A percentile compares a stretch with the other conserved stretches of the same genome.
These are phyloP conservation scores for Oryza australiensis DNA, from an alignment of 176 grass and related monocot species.

Conservation along the genomic window DNA sequence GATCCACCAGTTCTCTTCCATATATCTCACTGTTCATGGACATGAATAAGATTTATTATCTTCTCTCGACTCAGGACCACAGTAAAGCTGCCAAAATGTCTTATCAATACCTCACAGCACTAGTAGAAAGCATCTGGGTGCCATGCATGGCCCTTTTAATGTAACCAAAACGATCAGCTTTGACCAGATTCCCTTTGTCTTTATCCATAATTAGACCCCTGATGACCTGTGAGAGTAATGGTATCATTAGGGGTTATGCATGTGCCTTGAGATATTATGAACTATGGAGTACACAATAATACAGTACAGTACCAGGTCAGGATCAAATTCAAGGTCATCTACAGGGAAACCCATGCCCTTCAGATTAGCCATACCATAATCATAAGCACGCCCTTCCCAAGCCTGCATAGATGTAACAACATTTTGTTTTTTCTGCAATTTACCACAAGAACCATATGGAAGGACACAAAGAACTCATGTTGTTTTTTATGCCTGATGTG, in stretches of 20 bases:
- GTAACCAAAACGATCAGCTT: slow-evolving; percentile 95
- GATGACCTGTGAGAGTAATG: slow-evolving; percentile 65
- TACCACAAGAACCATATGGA: slow-evolving; percentile 11
- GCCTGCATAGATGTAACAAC: slow-evolving; percentile 51
- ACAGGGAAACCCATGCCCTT: slow-evolving; percentile 86
- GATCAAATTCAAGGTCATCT: slow-evolving; percentile 91
- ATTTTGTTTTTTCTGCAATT: neutral
- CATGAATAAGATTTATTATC: slow-evolving; percentile 25
- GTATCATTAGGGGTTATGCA: slow-evolving; percentile 18
- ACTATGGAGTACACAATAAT: slow-evolving; percentile 30
- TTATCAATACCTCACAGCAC: slow-evolving; percentile 69
- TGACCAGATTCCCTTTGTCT: slow-evolving; percentile 96
- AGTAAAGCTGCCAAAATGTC: slow-evolving; percentile 20
- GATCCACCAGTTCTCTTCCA: slow-evolving; percentile 93
- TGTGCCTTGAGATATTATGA: slow-evolving; percentile 23
- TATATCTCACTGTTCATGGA: slow-evolving; percentile 86
- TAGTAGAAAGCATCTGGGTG: slow-evolving; percentile 88
- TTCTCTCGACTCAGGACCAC: neutral
- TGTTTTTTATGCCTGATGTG: neutral
- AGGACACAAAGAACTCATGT: neutral
- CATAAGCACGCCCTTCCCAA: slow-evolving; percentile 98
- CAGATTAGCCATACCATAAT: slow-evolving; percentile 97
- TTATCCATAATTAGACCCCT: slow-evolving; percentile 94
- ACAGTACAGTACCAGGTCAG: slow-evolving; percentile 68
- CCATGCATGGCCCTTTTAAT: slow-evolving; percentile 98